Conservation (phyloP, 169 alveolate genomes). For the Eimeria maxima region DNA sequence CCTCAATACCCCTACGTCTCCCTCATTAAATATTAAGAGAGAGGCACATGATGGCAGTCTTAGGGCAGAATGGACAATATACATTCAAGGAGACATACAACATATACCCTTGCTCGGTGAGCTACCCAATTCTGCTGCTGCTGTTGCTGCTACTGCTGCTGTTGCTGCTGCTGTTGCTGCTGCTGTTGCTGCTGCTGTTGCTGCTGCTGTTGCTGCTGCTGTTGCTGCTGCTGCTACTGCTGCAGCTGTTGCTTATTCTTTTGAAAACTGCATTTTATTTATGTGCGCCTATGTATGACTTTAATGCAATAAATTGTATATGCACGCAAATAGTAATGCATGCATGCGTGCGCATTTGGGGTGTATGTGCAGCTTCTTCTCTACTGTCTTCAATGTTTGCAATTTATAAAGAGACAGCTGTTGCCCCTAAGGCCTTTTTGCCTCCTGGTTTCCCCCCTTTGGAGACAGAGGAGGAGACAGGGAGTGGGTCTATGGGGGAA, state of each 20-base stretch:
- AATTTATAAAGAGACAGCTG: constrained; percentile 31
- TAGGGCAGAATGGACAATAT: constrained; percentile 11
- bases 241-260: not conserved
- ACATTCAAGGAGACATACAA: constrained; percentile 9
- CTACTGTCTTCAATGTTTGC: constrained; percentile 51
- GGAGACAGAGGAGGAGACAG: constrained; percentile 21
- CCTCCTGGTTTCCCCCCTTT: constrained; percentile 33
- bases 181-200: no score
- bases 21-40: not conserved
- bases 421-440: not conserved
- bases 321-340: not conserved
- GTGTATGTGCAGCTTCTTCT: constrained; percentile 58
- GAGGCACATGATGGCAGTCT: not conserved
- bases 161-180: no score
- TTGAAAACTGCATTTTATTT: no score
- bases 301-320: not conserved
- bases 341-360: not conserved
- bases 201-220: no score
- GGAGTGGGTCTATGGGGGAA: not conserved
- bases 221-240: not conserved
- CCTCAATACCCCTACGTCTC: constrained; percentile 13
- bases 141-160: no score
- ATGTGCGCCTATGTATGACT: no score
- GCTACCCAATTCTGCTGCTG: no score
- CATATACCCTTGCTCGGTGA: constrained; percentile 42